Evolutionary conservation across 306 rosid genomes (phyloP).

Genomic region (Dalbergia cochinchinensis): DNA sequence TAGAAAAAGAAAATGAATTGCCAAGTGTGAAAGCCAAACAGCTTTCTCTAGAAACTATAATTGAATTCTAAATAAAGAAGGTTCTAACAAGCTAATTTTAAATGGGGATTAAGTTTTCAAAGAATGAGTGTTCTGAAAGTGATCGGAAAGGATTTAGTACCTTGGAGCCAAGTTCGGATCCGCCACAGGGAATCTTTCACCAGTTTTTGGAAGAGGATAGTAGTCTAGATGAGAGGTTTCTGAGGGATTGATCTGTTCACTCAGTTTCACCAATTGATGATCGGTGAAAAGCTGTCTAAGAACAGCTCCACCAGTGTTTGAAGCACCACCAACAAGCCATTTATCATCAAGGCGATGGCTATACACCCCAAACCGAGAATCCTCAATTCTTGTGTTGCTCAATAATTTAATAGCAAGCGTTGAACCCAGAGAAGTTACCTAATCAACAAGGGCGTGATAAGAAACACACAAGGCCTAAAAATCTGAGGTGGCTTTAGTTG

Average conservation of each 20-base stretch:
- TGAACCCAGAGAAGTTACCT: slow-evolving; percentile 98
- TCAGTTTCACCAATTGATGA: slow-evolving; percentile 70
- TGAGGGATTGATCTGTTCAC: slow-evolving; percentile 77
- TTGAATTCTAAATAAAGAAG: background rate
- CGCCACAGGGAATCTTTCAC: slow-evolving; percentile 91
- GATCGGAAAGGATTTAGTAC: slow-evolving; percentile 51
- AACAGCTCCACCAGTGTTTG: slow-evolving; percentile 93
- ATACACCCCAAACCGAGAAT: slow-evolving; percentile 92
- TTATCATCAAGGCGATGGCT: slow-evolving; percentile 97
- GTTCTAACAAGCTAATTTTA: background rate
- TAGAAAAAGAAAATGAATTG: background rate
- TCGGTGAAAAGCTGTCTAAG: slow-evolving; percentile 85
- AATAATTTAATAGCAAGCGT: slow-evolving; percentile 90
- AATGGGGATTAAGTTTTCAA: slow-evolving; percentile 27
- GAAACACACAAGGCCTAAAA: slow-evolving; percentile 5
- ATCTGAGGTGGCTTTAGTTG: background rate
- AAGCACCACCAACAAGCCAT: slow-evolving; percentile 99
- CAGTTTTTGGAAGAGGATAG: slow-evolving; percentile 80
- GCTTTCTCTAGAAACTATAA: background rate
- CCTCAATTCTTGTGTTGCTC: slow-evolving; percentile 85
- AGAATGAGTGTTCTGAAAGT: background rate
- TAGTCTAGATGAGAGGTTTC: slow-evolving; percentile 72
- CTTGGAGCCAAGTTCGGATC: slow-evolving; percentile 84
- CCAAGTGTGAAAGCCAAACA: background rate
- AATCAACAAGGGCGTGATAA: slow-evolving; percentile 20